Percentiles rank a stretch among this genome's conserved stretches.
These are phyloP conservation scores for Blastocystis sp. DNA, from an alignment of 352 stramenopile species.

Conservation along the genomic window DNA sequence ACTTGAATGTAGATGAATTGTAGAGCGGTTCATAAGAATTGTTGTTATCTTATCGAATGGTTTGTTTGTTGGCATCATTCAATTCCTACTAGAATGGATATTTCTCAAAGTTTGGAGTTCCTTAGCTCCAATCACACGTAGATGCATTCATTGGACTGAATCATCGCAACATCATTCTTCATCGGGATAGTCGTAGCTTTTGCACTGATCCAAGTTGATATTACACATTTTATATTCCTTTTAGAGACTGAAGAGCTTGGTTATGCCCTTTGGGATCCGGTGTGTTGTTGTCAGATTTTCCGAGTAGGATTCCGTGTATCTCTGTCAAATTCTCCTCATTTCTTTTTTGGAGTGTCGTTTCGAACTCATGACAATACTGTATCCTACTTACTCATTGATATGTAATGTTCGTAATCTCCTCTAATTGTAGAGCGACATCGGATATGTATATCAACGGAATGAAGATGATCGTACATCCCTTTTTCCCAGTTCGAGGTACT, in stretches of 20 bases:
- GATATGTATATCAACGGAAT: background rate
- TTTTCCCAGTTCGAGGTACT: background rate
- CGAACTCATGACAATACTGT: background rate
- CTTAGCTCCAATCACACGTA: background rate
- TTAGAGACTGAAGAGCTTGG: background rate
- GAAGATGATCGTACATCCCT: background rate
- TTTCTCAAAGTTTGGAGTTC: background rate
- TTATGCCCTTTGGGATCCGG: slow-evolving; percentile 26
- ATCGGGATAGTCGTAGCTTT: background rate
- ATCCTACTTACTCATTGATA: background rate
- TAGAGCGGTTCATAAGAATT: background rate
- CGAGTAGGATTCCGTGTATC: background rate
- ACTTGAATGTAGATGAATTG: background rate
- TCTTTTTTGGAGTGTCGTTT: background rate
- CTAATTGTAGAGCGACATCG: background rate
- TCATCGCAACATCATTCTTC: background rate
- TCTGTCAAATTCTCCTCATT: background rate
- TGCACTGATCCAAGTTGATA: background rate
- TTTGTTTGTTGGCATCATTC: background rate
- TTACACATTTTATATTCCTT: background rate
- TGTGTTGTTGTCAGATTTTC: background rate
- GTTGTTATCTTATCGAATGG: background rate
- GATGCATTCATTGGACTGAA: slow-evolving; percentile 13
- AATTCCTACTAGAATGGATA: background rate
- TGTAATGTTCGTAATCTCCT: background rate